Conservation (phyloP, 2,329 filamentous ascomycete species). For the Sclerotinia spermophila region DNA sequence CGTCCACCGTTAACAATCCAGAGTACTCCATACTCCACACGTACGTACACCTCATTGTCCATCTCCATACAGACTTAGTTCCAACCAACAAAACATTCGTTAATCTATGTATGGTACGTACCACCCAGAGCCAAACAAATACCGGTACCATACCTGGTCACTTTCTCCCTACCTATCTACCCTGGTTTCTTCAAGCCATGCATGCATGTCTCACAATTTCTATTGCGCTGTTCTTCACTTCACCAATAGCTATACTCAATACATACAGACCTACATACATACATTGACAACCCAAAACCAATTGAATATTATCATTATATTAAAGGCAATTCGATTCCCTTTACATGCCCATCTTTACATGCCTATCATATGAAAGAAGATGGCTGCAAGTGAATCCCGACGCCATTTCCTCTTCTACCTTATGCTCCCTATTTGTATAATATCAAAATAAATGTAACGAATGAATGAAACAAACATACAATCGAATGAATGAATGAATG, state of each 20-base stretch:
- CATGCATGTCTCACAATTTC: neutral
- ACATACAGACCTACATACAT: neutral
- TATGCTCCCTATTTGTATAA: conserved; percentile 13
- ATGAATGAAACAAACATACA: neutral
- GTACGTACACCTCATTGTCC: no score
- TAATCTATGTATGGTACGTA: no score
- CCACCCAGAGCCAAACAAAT: no score
- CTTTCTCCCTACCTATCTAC: no score
- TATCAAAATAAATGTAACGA: conserved; percentile 5
- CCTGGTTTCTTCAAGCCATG: neutral
- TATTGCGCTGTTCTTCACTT: neutral
- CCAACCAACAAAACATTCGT: no score
- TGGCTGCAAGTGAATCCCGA: neutral
- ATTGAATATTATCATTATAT: conserved; percentile 7
- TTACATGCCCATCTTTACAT: neutral
- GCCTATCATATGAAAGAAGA: conserved; percentile 3
- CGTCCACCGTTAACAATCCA: no score
- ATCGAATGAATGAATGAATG: neutral
- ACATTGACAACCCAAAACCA: neutral
- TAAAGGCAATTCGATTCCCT: neutral
- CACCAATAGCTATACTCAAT: neutral
- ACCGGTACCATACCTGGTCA: neutral
- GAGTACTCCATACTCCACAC: no score
- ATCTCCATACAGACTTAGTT: no score
- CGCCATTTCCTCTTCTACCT: conserved; percentile 8